Percentiles rank a stretch among this genome's conserved stretches.
Conservation (phyloP, 306 rosid species). For the Macrotyloma uniflorum region DNA sequence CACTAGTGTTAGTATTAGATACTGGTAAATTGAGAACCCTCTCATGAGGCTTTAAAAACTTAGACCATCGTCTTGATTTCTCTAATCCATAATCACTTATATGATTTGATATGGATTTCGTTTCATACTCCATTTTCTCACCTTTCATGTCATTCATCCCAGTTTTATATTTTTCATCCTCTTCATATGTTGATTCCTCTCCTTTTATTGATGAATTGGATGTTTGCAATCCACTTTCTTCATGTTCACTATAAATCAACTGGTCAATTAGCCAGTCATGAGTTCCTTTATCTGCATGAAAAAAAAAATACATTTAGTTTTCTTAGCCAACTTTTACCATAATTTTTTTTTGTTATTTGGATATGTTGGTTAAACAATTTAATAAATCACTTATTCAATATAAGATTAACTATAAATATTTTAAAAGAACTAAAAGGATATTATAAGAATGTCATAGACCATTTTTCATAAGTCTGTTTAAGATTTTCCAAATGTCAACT, state of each 20-base stretch:
- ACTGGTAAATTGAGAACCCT: conserved; percentile 35
- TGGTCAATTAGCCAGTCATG: conserved; percentile 65
- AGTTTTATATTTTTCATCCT: conserved; percentile 17
- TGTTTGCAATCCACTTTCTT: background rate
- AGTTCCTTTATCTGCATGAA: conserved; percentile 63
- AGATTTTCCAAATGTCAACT: background rate
- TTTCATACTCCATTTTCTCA: conserved; percentile 28
- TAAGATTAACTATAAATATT: background rate
- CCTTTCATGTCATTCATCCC: conserved; percentile 7
- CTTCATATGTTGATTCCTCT: conserved; percentile 27
- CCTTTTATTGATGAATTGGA: conserved; percentile 18
- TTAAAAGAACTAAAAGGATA: background rate
- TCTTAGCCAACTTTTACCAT: conserved; percentile 10
- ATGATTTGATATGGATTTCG: conserved; percentile 38
- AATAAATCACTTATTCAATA: background rate
- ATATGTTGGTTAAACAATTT: background rate
- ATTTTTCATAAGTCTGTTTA: background rate
- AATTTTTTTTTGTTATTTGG: background rate
- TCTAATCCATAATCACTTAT: conserved; percentile 38
- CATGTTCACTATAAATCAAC: conserved; percentile 41
- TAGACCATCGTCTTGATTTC: conserved; percentile 15
- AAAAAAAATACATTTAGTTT: conserved; percentile 7
- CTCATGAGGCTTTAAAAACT: conserved; percentile 17
- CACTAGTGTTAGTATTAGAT: conserved; percentile 22
- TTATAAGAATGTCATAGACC: background rate